Evolutionary conservation across 1,284 basidiomycete genomes (phyloP), one percentile per base, ranked within the genome.

Genomic region (Garcileccinum viscosum): DNA sequence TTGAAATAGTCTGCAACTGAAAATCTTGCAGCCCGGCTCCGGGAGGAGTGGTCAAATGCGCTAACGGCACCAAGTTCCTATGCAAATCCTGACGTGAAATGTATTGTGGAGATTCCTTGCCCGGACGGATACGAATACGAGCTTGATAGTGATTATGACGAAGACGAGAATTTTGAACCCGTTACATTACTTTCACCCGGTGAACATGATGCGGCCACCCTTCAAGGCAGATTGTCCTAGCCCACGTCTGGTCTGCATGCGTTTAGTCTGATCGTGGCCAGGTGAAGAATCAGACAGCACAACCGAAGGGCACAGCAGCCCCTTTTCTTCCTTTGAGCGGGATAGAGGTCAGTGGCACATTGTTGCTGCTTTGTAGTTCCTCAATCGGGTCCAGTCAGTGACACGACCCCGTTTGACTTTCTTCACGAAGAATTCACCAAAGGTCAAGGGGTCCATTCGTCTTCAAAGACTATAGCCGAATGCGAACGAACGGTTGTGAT

Each of bases 111-210:
- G 44, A 70, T 75, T n/a, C 33, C 9, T 14, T 75, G 66, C 58
- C 68, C 75, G 1, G 17, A 66, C 1, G 69, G 59, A 50, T 67
- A 74, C 5, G 70, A 76, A 4, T 73, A 78, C 30, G 76, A 79
- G 7, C 71, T 72, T 53, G 77, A 76, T 53, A 78, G 77, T 11
- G 75, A 76, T 63, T 74, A 62, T 8, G 77, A 78, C 19, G 76
- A 76, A 14, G 73, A 69, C 5, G 67, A 68, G 58, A 35, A 5
- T 33, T 17, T 56, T 12, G 65, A 56, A 30, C 47, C 32, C 7
- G 27, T 33, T n/a, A 24, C 53, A 40, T 33, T 50, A 15, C 50
- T 58, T 38, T 42, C 19, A 27, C 32, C 32, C 22, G 1, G 24
- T 50, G 37, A 58, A 38, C 8, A 5, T 47, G 32, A 56, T 38